Conservation (phyloP, 2,329 filamentous ascomycete species). For the Fusarium sp. region DNA sequence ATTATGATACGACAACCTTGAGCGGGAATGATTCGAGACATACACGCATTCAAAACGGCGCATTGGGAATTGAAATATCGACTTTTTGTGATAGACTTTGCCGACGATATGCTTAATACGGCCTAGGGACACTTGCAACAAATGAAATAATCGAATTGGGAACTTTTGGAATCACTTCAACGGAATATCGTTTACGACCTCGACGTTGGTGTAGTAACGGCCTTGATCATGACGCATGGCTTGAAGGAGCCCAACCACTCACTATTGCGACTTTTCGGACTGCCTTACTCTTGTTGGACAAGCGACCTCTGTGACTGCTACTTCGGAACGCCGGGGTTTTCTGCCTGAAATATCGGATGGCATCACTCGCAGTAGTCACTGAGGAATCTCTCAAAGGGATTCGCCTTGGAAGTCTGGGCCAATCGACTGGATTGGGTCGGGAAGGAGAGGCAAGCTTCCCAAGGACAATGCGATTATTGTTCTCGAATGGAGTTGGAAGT, state of each 20-base stretch:
- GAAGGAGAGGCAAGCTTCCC: neutral
- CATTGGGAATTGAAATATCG: slow-evolving; percentile 4
- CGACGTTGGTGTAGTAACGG: neutral
- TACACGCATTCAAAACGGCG: slow-evolving; percentile 22
- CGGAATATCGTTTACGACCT: neutral
- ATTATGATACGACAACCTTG: slow-evolving; percentile 18
- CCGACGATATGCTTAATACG: neutral
- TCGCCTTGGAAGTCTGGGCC: neutral
- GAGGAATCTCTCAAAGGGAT: neutral
- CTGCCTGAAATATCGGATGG: neutral
- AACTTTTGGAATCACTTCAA: neutral
- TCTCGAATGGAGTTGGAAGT: neutral
- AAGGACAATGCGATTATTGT: neutral
- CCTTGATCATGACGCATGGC: neutral
- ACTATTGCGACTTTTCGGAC: too few species aligned
- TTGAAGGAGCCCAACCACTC: too few species aligned
- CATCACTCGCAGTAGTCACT: neutral
- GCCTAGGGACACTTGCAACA: neutral
- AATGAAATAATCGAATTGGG: neutral
- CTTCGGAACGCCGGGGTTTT: neutral
- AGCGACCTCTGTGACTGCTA: neutral
- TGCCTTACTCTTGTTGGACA: neutral
- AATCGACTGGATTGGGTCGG: neutral
- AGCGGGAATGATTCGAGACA: slow-evolving; percentile 4
- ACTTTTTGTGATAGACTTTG: slow-evolving; percentile 6